Evolutionary conservation across 2,329 filamentous ascomycete species (phyloP), one percentile per base, ranked within the genome.

Genomic region (Monilinia fructicola): DNA sequence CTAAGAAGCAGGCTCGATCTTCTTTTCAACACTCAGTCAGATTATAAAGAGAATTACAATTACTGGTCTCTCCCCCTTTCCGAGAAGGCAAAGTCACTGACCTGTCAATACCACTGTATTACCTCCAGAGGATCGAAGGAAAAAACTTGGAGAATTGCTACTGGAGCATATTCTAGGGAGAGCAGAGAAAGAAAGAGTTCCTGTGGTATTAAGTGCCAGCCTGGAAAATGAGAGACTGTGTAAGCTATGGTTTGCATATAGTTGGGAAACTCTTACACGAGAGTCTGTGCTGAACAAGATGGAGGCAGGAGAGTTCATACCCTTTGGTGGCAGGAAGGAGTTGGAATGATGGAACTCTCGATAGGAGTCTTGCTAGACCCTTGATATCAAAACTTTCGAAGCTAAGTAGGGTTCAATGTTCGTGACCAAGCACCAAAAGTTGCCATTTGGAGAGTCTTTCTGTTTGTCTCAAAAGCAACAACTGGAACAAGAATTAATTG

Each of bases 211-310:
- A 60, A 54, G 58, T 14, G 68, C 71, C 4, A 74, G 71, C 63
- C 58, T 65, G 11, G 65, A 64, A 40, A 73, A 73, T 1, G 70
- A 72, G 56, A 65, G 26, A 4, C 44, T 75, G 54, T 74, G 74
- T 67, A 75, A 69, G n/a, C 16, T 75, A 38, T 73, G 74, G 0
- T 74, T 75, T 65, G 67, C 67, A 26, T 48, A 60, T 48, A 60
- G 62, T 16, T 73, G 14, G 73, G 69, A 4, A 66, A 71, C 28
- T 74, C 71, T 44, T 68, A 50, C 18, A 38, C 59, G 31, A 61
- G 69, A n/a, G 21, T 67, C 12, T 54, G 55, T 38, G 53, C 54
- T 46, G 65, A 62, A 18, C 55, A 54, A 11, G 64, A 70, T 42
- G 52, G 52, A n/a, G 66, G 66, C 4, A 69, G 69, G 10, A 71